Percentiles rank a stretch among this genome's conserved stretches.
These are phyloP conservation scores for Talaromyces sp. DNA, from an alignment of 2,329 filamentous ascomycete genomes.

Conservation along the genomic window DNA sequence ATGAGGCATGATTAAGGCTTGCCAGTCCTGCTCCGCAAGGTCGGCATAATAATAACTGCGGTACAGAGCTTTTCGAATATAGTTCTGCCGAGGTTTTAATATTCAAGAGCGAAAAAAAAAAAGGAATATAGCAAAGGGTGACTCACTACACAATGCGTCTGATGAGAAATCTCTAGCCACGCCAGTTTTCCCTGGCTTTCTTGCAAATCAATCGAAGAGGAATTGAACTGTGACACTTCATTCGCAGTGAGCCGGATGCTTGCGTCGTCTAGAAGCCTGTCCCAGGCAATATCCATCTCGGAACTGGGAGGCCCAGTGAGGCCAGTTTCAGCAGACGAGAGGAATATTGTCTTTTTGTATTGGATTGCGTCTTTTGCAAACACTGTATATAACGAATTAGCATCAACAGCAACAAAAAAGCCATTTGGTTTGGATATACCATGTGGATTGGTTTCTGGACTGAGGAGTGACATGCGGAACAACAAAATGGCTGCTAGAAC, in stretches of 20 bases:
- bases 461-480: background rate
- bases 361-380: background rate
- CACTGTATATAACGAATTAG: background rate
- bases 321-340: background rate
- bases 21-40: background rate
- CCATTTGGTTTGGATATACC: background rate
- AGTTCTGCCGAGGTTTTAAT: background rate
- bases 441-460: background rate
- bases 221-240: conserved; percentile 1
- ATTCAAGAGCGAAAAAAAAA: background rate
- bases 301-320: background rate
- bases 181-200: background rate
- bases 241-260: background rate
- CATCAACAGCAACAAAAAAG: background rate
- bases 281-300: conserved; percentile 4
- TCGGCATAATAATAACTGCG: background rate
- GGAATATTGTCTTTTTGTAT: background rate
- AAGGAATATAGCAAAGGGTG: background rate
- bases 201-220: conserved; percentile 5
- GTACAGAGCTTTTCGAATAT: conserved; percentile 4
- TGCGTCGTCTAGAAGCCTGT: conserved; percentile 4
- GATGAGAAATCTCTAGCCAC: conserved; percentile 5
- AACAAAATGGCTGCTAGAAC: background rate
- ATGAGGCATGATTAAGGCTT: conserved; percentile 3
- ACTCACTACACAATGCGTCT: conserved; percentile 5